Evolutionary conservation across 2,329 filamentous ascomycete genomes (phyloP).

Genomic region (Thielaviopsis musarum): DNA sequence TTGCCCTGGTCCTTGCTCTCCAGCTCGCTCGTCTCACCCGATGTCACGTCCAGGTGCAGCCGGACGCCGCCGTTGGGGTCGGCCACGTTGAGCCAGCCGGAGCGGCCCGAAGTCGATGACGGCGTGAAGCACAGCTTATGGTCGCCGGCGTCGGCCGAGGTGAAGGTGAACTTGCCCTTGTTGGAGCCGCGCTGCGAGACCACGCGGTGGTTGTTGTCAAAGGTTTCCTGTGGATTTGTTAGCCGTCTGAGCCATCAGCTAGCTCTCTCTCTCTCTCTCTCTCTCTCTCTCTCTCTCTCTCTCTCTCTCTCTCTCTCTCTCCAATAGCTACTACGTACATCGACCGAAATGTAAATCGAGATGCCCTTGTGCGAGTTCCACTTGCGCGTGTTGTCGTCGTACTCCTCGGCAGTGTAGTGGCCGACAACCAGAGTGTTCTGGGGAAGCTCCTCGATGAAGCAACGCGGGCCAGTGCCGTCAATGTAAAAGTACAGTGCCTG

Average conservation of each 20-base stretch:
- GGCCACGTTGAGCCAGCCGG: slow-evolving; percentile 54
- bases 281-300: not conserved
- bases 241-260: too few species aligned
- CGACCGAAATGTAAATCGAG: slow-evolving; percentile 79
- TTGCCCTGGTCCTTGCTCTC: slow-evolving; percentile 89
- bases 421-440: slow-evolving; percentile 95
- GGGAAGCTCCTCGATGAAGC: slow-evolving; percentile 95
- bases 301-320: not conserved
- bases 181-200: slow-evolving; percentile 66
- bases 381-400: slow-evolving; percentile 47
- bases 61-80: slow-evolving; percentile 60
- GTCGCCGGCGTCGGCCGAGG: slow-evolving; percentile 81
- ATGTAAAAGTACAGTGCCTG: slow-evolving; percentile 93
- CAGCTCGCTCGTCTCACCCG: slow-evolving; percentile 87
- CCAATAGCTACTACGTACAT: slow-evolving; percentile 32
- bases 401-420: slow-evolving; percentile 76
- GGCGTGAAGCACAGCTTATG: slow-evolving; percentile 92
- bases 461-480: slow-evolving; percentile 71
- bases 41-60: slow-evolving; percentile 75
- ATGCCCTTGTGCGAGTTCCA: slow-evolving; percentile 63
- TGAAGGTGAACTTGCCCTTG: slow-evolving; percentile 85
- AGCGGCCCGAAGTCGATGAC: slow-evolving; percentile 49
- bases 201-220: slow-evolving; percentile 95
- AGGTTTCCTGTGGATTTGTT: slow-evolving; percentile 50
- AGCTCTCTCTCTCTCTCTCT: too few species aligned